Evolutionary conservation across 495 filamentous ascomycete species (phyloP).

Genomic region (Aspergillus sclerotiicarbonarius): DNA sequence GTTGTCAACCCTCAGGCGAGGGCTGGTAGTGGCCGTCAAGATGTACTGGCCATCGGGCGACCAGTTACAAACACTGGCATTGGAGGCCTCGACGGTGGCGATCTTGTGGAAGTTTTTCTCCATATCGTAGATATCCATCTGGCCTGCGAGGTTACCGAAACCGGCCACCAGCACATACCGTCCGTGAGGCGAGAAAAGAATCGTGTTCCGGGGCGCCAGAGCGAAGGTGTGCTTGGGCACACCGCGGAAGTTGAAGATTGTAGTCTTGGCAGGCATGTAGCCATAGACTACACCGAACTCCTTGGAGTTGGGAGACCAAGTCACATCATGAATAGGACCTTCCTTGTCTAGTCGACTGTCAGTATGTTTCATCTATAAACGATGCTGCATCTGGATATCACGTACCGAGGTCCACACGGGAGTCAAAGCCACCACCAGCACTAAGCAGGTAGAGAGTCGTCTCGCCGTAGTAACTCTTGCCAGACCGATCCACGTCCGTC

Average conservation of each 20-base stretch:
- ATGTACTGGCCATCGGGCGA: constrained; percentile 93
- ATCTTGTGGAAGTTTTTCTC: constrained; percentile 89
- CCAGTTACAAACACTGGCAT: constrained; percentile 93
- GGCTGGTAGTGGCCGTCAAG: constrained; percentile 93
- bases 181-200: constrained; percentile 90
- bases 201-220: constrained; percentile 86
- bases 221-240: constrained; percentile 78
- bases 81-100: constrained; percentile 91
- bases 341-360: constrained; percentile 70
- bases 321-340: constrained; percentile 95
- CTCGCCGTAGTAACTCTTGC: constrained; percentile 98
- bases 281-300: constrained; percentile 97
- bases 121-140: constrained; percentile 96
- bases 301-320: constrained; percentile 95
- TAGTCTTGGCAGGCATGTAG: constrained; percentile 96
- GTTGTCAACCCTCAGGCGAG: constrained; percentile 92
- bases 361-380: constrained; percentile 4
- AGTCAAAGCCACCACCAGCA: constrained; percentile 88
- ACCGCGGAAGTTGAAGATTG: constrained; percentile 88
- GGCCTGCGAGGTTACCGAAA: constrained; percentile 94
- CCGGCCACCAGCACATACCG: constrained; percentile 91
- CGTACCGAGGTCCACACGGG: constrained; percentile 76
- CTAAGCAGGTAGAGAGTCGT: constrained; percentile 95
- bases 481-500: constrained; percentile 95
- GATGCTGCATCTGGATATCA: background rate